Percentiles rank a stretch among this genome's conserved stretches.
These are phyloP conservation scores for Phlebopus sp. DNA, from an alignment of 1,284 basidiomycete genomes.

Conservation along the genomic window DNA sequence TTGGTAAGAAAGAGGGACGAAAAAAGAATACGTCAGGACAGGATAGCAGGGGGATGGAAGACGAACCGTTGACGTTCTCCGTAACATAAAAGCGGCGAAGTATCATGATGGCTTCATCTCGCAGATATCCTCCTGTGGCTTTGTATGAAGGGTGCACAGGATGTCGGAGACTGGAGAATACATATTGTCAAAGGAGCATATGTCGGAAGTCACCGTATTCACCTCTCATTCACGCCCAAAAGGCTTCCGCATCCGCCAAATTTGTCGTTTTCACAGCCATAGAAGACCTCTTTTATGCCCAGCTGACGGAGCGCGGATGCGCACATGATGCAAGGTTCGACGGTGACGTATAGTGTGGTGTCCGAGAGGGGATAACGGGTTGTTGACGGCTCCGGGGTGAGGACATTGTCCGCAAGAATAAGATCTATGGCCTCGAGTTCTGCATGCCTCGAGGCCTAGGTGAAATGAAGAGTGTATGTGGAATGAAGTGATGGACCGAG, in stretches of 20 bases:
- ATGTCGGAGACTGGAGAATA: conserved; percentile 50
- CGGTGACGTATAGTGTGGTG: conserved; percentile 94
- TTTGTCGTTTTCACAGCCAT: conserved; percentile 93
- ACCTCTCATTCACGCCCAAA: conserved; percentile 81
- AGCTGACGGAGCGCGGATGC: conserved; percentile 92
- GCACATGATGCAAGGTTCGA: conserved; percentile 99
- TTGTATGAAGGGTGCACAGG: conserved; percentile 73
- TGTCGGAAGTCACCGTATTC: conserved; percentile 29
- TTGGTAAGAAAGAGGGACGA: not conserved
- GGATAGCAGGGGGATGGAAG: conserved; percentile 5
- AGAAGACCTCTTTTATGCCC: conserved; percentile 89
- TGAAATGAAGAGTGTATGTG: conserved; percentile 5
- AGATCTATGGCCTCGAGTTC: conserved; percentile 96
- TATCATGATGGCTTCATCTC: conserved; percentile 95
- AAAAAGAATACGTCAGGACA: conserved; percentile 8
- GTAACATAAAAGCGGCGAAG: conserved; percentile 94
- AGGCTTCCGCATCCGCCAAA: conserved; percentile 99
- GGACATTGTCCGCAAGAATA: conserved; percentile 65
- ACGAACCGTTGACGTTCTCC: conserved; percentile 87
- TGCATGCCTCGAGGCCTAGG: conserved; percentile 92
- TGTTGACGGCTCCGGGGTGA: conserved; percentile 47
- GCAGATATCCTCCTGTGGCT: conserved; percentile 79
- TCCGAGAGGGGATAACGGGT: conserved; percentile 63
- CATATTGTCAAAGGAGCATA: conserved; percentile 8
- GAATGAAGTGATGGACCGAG: not conserved